Conservation (phyloP, 2,329 filamentous ascomycete species). For the Penicillium sp. region DNA sequence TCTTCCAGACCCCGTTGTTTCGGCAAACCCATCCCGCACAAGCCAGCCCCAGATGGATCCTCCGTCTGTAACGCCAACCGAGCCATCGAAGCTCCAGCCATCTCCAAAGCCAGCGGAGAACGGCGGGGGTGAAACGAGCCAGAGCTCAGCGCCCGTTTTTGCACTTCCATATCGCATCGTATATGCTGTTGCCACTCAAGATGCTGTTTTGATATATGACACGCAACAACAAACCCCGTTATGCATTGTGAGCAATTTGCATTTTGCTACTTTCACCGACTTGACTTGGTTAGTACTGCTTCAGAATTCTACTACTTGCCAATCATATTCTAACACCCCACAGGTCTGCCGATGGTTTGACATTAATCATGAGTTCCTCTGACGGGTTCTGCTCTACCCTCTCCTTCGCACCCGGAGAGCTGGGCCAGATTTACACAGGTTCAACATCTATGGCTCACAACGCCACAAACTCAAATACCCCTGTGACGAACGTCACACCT, state of each 20-base stretch:
- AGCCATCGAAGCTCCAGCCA: slow-evolving; percentile 54
- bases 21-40: slow-evolving; percentile 49
- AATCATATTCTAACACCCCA: slow-evolving; percentile 26
- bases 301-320: background rate
- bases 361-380: slow-evolving; percentile 91
- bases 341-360: slow-evolving; percentile 73
- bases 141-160: slow-evolving; percentile 66
- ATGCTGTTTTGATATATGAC: slow-evolving; percentile 91
- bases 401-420: slow-evolving; percentile 77
- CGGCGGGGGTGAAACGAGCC: slow-evolving; percentile 50
- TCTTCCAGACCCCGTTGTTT: slow-evolving; percentile 76
- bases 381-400: slow-evolving; percentile 96
- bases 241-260: slow-evolving; percentile 92
- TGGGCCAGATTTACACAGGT: slow-evolving; percentile 75
- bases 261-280: slow-evolving; percentile 97
- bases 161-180: slow-evolving; percentile 87
- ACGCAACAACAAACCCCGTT: slow-evolving; percentile 94
- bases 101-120: slow-evolving; percentile 54
- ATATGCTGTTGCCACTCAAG: slow-evolving; percentile 95
- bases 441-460: slow-evolving; percentile 30
- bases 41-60: slow-evolving; percentile 70
- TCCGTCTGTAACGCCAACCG: slow-evolving; percentile 53
- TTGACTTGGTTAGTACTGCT: slow-evolving; percentile 72
- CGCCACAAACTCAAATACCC: slow-evolving; percentile 40
- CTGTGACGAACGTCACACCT: slow-evolving; percentile 65